Evolutionary conservation across 139 green algal genomes (phyloP).

Genomic region (Pleodorina starrii): DNA sequence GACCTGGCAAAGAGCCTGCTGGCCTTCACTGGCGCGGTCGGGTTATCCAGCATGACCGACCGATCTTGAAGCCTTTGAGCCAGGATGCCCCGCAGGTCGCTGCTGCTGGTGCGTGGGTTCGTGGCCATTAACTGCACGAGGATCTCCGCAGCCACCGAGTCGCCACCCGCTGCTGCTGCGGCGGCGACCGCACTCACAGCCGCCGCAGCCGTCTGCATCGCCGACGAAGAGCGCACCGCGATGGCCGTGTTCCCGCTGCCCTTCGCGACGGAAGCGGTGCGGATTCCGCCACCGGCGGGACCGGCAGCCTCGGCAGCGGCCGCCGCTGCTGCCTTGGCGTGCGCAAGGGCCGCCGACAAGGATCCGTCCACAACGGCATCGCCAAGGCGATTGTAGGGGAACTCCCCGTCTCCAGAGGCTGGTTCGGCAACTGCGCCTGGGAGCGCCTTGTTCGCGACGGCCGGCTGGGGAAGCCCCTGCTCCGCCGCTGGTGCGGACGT

Average conservation of each 20-base stretch:
- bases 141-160: constrained; percentile 35
- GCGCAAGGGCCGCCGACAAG: not conserved
- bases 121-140: constrained; percentile 46
- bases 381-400: constrained; percentile 38
- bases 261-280: not conserved
- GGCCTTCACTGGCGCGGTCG: constrained; percentile 21
- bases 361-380: not conserved
- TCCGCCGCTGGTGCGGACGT: not conserved
- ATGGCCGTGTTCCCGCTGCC: not conserved
- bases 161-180: not conserved
- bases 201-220: not conserved
- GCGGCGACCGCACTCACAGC: no score
- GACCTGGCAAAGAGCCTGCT: constrained; percentile 35
- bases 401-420: not conserved
- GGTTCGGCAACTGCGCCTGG: not conserved
- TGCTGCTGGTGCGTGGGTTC: constrained; percentile 40
- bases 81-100: constrained; percentile 29
- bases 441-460: not conserved
- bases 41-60: constrained; percentile 57
- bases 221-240: not conserved
- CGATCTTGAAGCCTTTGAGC: constrained; percentile 27
- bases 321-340: not conserved
- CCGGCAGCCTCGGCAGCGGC: not conserved
- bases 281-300: not conserved
- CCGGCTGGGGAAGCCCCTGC: no score